Evolutionary conservation across 306 rosid species (phyloP), one percentile per base, ranked within the genome.

Genomic region (Medicago truncatula): DNA sequence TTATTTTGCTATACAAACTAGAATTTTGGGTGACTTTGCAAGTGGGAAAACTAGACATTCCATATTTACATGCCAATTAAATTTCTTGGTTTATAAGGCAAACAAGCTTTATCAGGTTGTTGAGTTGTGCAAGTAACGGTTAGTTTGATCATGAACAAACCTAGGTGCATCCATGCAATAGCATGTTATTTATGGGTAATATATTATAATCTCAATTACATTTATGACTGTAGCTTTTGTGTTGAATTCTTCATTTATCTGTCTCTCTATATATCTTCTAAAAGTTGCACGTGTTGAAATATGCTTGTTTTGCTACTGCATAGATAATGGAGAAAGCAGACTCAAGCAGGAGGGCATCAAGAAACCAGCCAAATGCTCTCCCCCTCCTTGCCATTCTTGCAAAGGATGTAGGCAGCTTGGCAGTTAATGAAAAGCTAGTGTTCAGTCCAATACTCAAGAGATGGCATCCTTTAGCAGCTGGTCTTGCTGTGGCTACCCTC

Each of bases 321-420:
- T 77, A 95, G 98, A 89, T 84, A 84, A 95, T 95, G 99, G 99
- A 95, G 87, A 90, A 81, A 83, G 97, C 99, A 39, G 97, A 95
- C 67, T 92, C 96, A 18, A 95, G 97, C 88, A 84, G 99, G 84
- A 95, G 99, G 88, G 95, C 97, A 47, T 90, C 97, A 69, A 87
- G 88, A 89, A 86, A 87, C 84, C 97, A 85, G 82, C 92, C 93
- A 52, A 92, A 92, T 76, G 82, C 97, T 83, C 96, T 92, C 85
- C 99, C 99, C 34, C 77, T 83, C 70, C 88, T 95, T 18, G 97
- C 91, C 64, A 95, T 95, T 79, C 99, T 95, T 67, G 96, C 99
- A 1, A 90, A 92, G 88, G 99, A 92, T 67, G 99, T 95, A 69
- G 93, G 93, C 78, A 96, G 85, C 76, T 88, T 95, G 83, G 97